Conservation (phyloP, 176 grass and related monocot genomes). For the Ananas comosus region DNA sequence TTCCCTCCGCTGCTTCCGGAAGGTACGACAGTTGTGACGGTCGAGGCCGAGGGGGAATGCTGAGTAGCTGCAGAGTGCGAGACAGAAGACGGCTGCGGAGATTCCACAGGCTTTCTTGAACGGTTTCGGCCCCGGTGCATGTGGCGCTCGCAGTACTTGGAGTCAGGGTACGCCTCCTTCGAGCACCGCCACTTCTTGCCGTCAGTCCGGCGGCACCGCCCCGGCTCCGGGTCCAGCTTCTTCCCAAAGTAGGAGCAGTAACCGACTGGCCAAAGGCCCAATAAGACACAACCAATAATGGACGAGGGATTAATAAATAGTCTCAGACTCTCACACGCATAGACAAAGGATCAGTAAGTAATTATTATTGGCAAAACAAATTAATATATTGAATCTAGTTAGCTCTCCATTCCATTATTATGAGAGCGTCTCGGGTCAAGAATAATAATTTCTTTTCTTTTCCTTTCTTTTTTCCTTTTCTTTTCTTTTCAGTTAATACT, state of each 20-base stretch:
- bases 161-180: conserved; percentile 79
- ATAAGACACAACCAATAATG: background rate
- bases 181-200: conserved; percentile 99
- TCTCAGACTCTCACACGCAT: too few relatives aligned
- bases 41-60: background rate
- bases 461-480: too few relatives aligned
- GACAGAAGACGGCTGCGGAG: conserved; percentile 23
- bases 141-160: conserved; percentile 97
- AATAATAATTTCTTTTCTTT: too few relatives aligned
- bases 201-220: conserved; percentile 87
- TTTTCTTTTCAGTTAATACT: too few relatives aligned
- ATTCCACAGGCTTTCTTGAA: conserved; percentile 99
- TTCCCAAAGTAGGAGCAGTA: conserved; percentile 75
- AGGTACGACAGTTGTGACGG: conserved; percentile 12
- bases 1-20: background rate
- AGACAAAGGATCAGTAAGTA: too few relatives aligned
- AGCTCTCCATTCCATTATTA: too few relatives aligned
- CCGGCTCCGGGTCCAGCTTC: conserved; percentile 89
- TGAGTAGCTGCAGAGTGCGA: too few relatives aligned
- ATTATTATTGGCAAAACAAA: too few relatives aligned
- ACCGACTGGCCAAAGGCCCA: conserved; percentile 27
- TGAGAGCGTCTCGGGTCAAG: too few relatives aligned
- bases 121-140: conserved; percentile 91
- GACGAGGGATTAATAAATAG: too few relatives aligned
- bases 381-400: too few relatives aligned